These are phyloP conservation scores for Cryphonectria carpinicola DNA, from an alignment of 2,329 filamentous ascomycete genomes.

Conservation along the genomic window DNA sequence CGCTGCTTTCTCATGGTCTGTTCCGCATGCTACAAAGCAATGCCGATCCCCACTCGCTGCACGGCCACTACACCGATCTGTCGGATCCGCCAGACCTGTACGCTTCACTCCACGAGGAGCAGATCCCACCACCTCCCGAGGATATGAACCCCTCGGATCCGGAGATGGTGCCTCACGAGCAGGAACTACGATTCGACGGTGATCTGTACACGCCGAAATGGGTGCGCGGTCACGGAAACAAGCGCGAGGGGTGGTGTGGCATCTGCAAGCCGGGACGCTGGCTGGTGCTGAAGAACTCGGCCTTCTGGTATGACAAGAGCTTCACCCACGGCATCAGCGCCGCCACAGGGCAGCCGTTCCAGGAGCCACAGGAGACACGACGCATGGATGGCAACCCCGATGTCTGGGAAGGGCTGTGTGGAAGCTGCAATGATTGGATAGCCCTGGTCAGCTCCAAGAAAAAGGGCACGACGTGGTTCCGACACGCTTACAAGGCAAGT, in stretches of 20 bases:
- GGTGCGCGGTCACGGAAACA: conserved; percentile 85
- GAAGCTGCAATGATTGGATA: conserved; percentile 80
- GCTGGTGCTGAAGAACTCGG: conserved; percentile 87
- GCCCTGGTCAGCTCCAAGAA: conserved; percentile 84
- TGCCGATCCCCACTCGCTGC: conserved; percentile 68
- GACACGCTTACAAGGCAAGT: conserved; percentile 83
- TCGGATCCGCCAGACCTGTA: conserved; percentile 79
- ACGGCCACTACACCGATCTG: conserved; percentile 72
- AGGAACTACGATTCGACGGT: conserved; percentile 77
- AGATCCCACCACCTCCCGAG: conserved; percentile 73
- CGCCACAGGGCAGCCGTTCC: conserved; percentile 77
- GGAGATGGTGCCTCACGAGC: conserved; percentile 76
- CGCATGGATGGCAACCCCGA: conserved; percentile 81
- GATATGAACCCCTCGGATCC: conserved; percentile 82
- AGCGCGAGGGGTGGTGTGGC: conserved; percentile 87
- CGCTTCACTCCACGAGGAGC: conserved; percentile 74
- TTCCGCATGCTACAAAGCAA: conserved; percentile 78
- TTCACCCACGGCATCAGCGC: conserved; percentile 88
- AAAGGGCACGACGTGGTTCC: conserved; percentile 91
- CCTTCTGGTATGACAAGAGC: conserved; percentile 92
- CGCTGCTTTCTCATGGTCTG: conserved; percentile 70
- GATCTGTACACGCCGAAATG: conserved; percentile 83
- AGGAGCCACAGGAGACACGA: conserved; percentile 74
- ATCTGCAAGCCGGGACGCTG: conserved; percentile 85
- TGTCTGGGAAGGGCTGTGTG: conserved; percentile 80